Evolutionary conservation across 306 rosid genomes (phyloP).

Genomic region (Fagus crenata): DNA sequence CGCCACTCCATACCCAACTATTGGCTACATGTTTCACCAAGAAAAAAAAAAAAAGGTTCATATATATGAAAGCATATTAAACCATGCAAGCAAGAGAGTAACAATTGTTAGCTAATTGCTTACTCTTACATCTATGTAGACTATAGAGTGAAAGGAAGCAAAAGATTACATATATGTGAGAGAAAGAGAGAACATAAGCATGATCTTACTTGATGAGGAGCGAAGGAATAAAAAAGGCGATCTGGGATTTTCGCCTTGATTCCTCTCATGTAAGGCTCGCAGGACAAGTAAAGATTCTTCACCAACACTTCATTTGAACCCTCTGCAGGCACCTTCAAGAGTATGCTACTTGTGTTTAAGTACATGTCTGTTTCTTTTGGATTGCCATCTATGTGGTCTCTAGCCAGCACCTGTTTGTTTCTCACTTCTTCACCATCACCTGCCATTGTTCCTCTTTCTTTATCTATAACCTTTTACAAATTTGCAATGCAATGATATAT

Average conservation of each 20-base stretch:
- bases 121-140: background rate
- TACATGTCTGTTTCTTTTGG: constrained; percentile 48
- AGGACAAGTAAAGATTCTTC: constrained; percentile 61
- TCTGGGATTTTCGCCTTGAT: constrained; percentile 4
- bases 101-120: background rate
- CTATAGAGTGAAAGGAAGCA: background rate
- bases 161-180: background rate
- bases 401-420: constrained; percentile 49
- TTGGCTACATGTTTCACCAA: constrained; percentile 23
- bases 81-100: background rate
- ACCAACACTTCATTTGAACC: constrained; percentile 47
- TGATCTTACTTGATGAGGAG: constrained; percentile 44
- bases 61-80: background rate
- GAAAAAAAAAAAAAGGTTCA: background rate
- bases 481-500: background rate
- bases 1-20: constrained; percentile 52
- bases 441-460: background rate
- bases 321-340: constrained; percentile 32
- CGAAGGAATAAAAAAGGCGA: constrained; percentile 27
- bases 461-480: background rate
- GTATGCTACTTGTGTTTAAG: constrained; percentile 24
- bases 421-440: constrained; percentile 4
- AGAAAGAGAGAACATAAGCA: too few species aligned
- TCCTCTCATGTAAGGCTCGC: constrained; percentile 68
- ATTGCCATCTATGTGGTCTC: constrained; percentile 36